Conservation (phyloP, 1,284 basidiomycete genomes). For the Malassezia yamatoensis region DNA sequence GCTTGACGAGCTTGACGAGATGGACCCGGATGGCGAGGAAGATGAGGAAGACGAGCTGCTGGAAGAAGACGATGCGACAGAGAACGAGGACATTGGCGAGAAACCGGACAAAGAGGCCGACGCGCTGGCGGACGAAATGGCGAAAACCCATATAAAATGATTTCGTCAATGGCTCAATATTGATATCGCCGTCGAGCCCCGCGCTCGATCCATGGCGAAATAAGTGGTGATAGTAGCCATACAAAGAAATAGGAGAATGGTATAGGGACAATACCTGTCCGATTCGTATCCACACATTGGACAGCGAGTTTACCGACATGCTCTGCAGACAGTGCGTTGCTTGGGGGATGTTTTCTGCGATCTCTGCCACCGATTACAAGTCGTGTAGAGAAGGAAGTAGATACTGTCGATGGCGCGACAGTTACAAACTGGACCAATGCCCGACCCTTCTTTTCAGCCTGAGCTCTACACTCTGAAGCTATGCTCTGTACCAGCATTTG, state of each 20-base stretch:
- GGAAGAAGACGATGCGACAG: conserved; percentile 23
- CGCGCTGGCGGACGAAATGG: conserved; percentile 25
- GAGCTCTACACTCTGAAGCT: conserved; percentile 56
- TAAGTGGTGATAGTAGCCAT: conserved; percentile 9
- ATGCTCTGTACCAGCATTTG: conserved; percentile 66
- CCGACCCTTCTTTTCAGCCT: conserved; percentile 9
- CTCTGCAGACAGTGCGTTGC: neutral
- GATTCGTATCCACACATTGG: neutral
- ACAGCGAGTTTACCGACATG: conserved; percentile 3
- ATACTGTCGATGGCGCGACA: conserved; percentile 22
- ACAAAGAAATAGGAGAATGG: conserved; percentile 8
- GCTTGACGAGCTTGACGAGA: conserved; percentile 39
- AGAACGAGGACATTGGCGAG: conserved; percentile 15
- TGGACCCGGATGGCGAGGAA: conserved; percentile 45
- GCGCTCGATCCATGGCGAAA: neutral
- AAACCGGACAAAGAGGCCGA: conserved; percentile 23
- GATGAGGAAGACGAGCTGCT: conserved; percentile 34
- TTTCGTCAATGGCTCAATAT: neutral
- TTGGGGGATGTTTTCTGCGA: neutral
- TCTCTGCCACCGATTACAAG: neutral
- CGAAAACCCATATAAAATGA: conserved; percentile 18
- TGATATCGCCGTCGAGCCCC: neutral
- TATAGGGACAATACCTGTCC: conserved; percentile 4
- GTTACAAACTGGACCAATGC: conserved; percentile 15
- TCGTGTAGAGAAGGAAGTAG: conserved; percentile 18